phyloP scores from a whole-genome alignment of 2,329 filamentous ascomycete genomes.

The Arthrocladium fulminans region DNA sequence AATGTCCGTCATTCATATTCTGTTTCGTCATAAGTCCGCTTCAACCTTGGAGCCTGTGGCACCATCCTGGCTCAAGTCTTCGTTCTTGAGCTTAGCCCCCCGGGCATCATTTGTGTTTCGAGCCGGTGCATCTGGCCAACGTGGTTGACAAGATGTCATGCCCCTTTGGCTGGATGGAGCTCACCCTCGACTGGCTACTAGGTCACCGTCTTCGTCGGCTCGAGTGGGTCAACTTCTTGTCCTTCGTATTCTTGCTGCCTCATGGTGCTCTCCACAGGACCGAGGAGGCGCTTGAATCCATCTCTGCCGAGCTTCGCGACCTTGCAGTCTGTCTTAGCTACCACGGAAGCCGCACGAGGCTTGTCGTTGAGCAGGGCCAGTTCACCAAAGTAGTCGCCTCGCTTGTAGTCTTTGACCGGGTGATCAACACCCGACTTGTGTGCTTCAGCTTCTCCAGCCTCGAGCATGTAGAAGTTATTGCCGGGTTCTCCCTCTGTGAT shows the following conservation, averaged over 20 bases:
- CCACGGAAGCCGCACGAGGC: constrained; percentile 79
- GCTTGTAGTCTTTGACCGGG: constrained; percentile 70
- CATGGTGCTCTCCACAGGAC: constrained; percentile 91
- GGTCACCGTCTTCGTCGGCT: constrained; percentile 30
- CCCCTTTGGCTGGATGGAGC: neutral
- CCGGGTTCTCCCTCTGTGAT: constrained; percentile 88
- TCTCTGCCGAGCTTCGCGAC: constrained; percentile 87
- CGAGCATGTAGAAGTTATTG: constrained; percentile 83
- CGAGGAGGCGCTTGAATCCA: constrained; percentile 86
- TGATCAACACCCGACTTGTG: constrained; percentile 65
- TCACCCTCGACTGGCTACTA: constrained; percentile 8
- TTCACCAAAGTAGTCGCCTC: constrained; percentile 96
- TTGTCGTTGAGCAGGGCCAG: constrained; percentile 87
- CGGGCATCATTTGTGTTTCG: neutral
- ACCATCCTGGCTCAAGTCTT: neutral
- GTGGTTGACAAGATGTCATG: neutral
- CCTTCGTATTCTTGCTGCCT: constrained; percentile 49
- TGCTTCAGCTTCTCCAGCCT: constrained; percentile 77
- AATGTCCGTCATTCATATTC: neutral
- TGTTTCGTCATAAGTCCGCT: neutral
- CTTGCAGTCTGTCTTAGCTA: constrained; percentile 79
- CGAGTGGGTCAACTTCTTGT: constrained; percentile 24
- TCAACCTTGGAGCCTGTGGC: neutral
- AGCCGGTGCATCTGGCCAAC: neutral
- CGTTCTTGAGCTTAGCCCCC: neutral